A percentile compares a stretch with the other conserved stretches of the same genome.
phyloP scores from a whole-genome alignment of 1,284 basidiomycete species.

The Apiotrichum veenhuisii region DNA sequence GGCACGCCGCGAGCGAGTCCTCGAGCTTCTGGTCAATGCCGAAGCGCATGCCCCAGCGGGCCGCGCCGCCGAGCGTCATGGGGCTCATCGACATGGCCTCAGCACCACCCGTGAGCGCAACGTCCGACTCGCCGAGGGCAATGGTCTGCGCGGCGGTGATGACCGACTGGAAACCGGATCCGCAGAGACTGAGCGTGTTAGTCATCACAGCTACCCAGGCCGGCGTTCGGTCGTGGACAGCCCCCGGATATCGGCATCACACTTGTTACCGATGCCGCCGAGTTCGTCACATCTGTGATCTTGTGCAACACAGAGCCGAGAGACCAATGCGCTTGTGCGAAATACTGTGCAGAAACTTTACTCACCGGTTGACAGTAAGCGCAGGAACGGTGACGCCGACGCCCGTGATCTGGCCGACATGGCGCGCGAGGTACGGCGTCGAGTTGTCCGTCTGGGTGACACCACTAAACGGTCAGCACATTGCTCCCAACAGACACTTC shows the following conservation, averaged over 20 bases:
- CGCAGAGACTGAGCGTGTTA: conserved; percentile 50
- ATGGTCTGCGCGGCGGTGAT: conserved; percentile 57
- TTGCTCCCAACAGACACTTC: too few relatives aligned
- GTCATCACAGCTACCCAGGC: neutral
- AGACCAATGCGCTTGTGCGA: neutral
- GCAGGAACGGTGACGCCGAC: conserved; percentile 54
- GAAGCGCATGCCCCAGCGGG: conserved; percentile 43
- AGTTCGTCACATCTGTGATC: too few relatives aligned
- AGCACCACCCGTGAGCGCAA: conserved; percentile 56
- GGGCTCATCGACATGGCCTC: conserved; percentile 57
- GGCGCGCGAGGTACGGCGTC: conserved; percentile 55
- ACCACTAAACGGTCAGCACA: conserved; percentile 28
- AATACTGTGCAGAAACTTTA: neutral
- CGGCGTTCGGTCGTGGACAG: neutral
- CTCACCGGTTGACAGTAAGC: conserved; percentile 54
- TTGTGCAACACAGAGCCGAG: neutral
- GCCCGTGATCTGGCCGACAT: conserved; percentile 56
- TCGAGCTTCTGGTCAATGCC: conserved; percentile 57
- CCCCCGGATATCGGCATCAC: neutral
- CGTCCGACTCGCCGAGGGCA: conserved; percentile 53
- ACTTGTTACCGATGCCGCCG: too few relatives aligned
- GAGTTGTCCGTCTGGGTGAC: conserved; percentile 53
- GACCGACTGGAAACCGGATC: conserved; percentile 56
- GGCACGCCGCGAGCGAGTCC: conserved; percentile 55
- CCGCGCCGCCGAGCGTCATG: conserved; percentile 51